These are phyloP conservation scores for Centrapalus pauciflorus DNA, from an alignment of 129 eudicot genomes.

Conservation along the genomic window DNA sequence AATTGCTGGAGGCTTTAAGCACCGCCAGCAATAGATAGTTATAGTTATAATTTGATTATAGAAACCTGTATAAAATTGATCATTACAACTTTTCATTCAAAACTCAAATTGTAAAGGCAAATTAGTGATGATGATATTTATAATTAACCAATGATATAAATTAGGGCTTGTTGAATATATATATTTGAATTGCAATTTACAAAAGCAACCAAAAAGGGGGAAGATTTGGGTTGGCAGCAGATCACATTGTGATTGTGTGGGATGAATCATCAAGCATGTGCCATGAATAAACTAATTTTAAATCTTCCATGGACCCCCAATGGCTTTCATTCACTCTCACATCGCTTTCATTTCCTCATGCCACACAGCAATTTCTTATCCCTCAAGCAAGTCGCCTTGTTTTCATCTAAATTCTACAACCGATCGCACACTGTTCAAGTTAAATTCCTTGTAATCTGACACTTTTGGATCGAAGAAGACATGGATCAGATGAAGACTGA, in stretches of 20 bases:
- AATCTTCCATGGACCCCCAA: background rate
- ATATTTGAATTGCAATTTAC: too few relatives aligned
- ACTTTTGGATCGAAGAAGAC: background rate
- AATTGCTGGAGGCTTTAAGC: too few relatives aligned
- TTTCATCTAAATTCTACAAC: background rate
- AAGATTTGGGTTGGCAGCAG: background rate
- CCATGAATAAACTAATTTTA: constrained; percentile 12
- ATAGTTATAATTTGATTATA: too few relatives aligned
- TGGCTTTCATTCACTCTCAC: constrained; percentile 2
- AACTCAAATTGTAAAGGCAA: too few relatives aligned
- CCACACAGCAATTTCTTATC: constrained; percentile 7
- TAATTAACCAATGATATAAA: too few relatives aligned
- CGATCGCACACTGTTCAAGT: background rate
- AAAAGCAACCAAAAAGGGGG: constrained; percentile 16
- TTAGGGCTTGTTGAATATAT: too few relatives aligned
- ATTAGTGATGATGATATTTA: too few relatives aligned
- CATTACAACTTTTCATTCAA: too few relatives aligned
- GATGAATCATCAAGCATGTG: constrained; percentile 25
- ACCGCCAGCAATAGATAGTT: too few relatives aligned
- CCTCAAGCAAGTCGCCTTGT: background rate
- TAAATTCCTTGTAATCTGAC: background rate
- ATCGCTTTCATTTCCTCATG: constrained; percentile 19
- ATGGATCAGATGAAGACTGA: constrained; percentile 34
- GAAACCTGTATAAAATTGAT: too few relatives aligned
- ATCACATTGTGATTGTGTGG: background rate